Evolutionary conservation across 2,329 filamentous ascomycete genomes (phyloP), one percentile per base, ranked within the genome.

Genomic region (Hypoxylon sp.): DNA sequence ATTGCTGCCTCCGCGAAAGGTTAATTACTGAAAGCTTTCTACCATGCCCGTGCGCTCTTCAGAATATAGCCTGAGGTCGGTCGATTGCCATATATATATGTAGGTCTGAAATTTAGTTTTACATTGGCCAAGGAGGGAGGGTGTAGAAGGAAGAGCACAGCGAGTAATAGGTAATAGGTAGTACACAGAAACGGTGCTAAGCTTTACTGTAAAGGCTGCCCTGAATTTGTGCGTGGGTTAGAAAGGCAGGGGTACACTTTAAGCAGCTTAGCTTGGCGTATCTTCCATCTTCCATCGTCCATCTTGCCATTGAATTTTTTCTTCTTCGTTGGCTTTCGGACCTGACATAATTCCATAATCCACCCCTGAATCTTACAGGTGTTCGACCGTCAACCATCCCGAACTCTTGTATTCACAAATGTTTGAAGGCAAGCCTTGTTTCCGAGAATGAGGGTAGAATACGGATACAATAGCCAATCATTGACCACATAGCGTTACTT

Each of bases 11-110:
- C 4, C 30, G 46, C 53, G 39, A 44, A 26, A 54, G 64, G 60
- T 37, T 64, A 64, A 66, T 63, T 54, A 58, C 47, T 54, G 19
- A 1, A 10, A 19, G 4, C 37, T 34, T 2, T 34, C 11, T 46
- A 46, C n/a, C 19, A 22, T 37, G 8, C 4, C 15, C 26, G 41
- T 46, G 32, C 22, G 55, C 26, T 22, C 6, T 48, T 20, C 24
- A 39, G 41, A 61, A 61, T 64, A 64, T 64, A 62, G 64, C 57
- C 64, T 64, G 50, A 64, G 61, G 7, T 64, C 50, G 41, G 32
- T 44, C 46, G 20, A 55, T 57, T 53, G 53, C 39, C 44, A 50
- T 56, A 47, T 56, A 44, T 11, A 39, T 30, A 30, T 17, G 7
- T 30, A 48, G 13, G 15, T 37, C 30, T 50, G 28, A 34, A 7